A percentile compares a stretch with the other conserved stretches of the same genome.
These are phyloP conservation scores for Solanum commersonii DNA, from an alignment of 257 asterid species.

Conservation along the genomic window DNA sequence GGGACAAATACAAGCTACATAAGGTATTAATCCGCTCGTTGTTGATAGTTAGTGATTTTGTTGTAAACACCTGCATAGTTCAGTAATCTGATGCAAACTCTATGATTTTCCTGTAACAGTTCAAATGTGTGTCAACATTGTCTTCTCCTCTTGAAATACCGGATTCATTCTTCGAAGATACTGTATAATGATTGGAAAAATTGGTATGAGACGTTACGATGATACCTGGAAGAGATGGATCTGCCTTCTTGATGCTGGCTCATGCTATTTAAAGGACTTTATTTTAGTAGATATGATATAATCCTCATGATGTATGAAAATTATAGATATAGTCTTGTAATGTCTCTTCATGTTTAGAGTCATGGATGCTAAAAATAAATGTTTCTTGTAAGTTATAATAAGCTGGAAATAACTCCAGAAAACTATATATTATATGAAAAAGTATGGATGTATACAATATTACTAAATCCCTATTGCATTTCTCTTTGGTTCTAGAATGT, in stretches of 20 bases:
- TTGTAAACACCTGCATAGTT: not conserved
- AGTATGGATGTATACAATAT: not conserved
- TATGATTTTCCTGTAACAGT: constrained; percentile 33
- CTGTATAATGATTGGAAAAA: not conserved
- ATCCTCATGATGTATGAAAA: not conserved
- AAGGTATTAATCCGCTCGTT: constrained; percentile 30
- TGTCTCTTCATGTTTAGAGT: not conserved
- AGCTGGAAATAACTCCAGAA: not conserved
- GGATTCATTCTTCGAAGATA: constrained; percentile 26
- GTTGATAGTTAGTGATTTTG: not conserved
- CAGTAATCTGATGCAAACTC: not conserved
- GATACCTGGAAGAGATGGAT: not conserved
- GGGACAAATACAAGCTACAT: constrained; percentile 74
- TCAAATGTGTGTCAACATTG: constrained; percentile 60
- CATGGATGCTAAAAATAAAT: not conserved
- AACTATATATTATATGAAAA: not conserved
- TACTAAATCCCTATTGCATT: not conserved
- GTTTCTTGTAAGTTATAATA: not conserved
- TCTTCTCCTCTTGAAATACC: constrained; percentile 45
- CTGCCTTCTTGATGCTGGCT: not conserved
- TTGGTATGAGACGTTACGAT: not conserved
- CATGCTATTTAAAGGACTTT: not conserved
- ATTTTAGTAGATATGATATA: not conserved
- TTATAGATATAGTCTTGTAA: not conserved
- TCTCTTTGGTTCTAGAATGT: not conserved